phyloP scores from a whole-genome alignment of 345 rosid species.

The Ailanthus altissimus region DNA sequence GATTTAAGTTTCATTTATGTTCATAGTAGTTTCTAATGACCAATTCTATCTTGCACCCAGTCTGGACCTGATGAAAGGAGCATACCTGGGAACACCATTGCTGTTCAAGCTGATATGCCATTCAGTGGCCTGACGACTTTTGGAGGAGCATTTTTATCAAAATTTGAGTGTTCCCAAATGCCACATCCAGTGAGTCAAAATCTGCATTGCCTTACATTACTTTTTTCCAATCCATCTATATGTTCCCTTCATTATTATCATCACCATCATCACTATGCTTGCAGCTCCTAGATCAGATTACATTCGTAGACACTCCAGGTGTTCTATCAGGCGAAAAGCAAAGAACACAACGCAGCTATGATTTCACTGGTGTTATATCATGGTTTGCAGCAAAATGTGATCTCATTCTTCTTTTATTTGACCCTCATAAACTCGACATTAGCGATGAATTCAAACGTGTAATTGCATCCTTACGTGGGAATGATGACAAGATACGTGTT shows the following conservation, averaged over 20 bases:
- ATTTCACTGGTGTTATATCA: conserved; percentile 88
- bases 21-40: neutral
- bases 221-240: neutral
- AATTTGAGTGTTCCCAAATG: conserved; percentile 93
- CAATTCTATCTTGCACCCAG: conserved; percentile 33
- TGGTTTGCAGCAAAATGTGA: conserved; percentile 99
- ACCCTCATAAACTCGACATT: conserved; percentile 93
- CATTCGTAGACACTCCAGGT: conserved; percentile 95
- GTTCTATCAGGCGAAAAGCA: conserved; percentile 95
- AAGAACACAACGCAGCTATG: conserved; percentile 81
- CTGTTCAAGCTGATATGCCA: conserved; percentile 91
- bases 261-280: conserved; percentile 13
- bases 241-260: conserved; percentile 5
- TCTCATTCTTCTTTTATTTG: conserved; percentile 90
- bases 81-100: conserved; percentile 86
- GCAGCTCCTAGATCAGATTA: conserved; percentile 87
- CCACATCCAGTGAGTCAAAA: conserved; percentile 73
- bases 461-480: conserved; percentile 80
- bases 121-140: conserved; percentile 77
- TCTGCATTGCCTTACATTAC: neutral
- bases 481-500: conserved; percentile 93
- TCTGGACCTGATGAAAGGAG: conserved; percentile 82
- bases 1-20: conserved; percentile 4
- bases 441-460: conserved; percentile 96
- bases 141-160: conserved; percentile 87